These are phyloP conservation scores for Rhizophora mangle DNA, from an alignment of 345 rosid genomes.

Conservation along the genomic window DNA sequence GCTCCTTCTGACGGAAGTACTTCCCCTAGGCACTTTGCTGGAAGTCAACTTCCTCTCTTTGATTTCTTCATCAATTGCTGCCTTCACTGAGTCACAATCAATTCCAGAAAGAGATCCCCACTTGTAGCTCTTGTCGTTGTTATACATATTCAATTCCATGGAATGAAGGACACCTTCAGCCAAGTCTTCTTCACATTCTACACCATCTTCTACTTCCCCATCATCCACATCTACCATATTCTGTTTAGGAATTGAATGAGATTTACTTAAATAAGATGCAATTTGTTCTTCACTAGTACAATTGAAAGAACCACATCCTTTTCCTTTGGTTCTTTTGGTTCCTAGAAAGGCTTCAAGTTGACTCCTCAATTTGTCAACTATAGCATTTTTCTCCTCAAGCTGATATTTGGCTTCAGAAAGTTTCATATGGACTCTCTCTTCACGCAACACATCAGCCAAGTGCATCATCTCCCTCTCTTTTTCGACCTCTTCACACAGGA, in stretches of 20 bases:
- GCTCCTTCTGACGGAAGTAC: constrained; percentile 65
- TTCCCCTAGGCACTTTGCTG: constrained; percentile 45
- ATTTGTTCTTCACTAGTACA: constrained; percentile 44
- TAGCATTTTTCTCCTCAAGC: constrained; percentile 76
- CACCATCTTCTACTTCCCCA: constrained; percentile 67
- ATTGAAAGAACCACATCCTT: constrained; percentile 40
- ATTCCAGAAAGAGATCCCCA: constrained; percentile 49
- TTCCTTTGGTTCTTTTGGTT: constrained; percentile 60
- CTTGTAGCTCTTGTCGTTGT: constrained; percentile 52
- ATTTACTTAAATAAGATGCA: constrained; percentile 51
- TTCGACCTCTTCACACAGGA: constrained; percentile 62
- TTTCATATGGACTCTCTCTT: constrained; percentile 75
- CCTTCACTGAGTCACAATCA: constrained; percentile 32
- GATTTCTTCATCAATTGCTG: constrained; percentile 39
- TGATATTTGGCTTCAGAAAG: constrained; percentile 77
- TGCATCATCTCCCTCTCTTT: constrained; percentile 85
- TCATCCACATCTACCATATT: constrained; percentile 41
- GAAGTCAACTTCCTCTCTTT: constrained; percentile 67
- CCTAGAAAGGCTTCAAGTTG: constrained; percentile 83
- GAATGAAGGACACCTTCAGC: constrained; percentile 87
- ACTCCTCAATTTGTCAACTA: constrained; percentile 72
- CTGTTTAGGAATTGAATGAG: constrained; percentile 38
- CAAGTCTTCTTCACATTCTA: constrained; percentile 54
- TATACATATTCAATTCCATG: constrained; percentile 71
- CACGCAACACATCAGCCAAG: constrained; percentile 63